Percentiles rank a stretch among this genome's conserved stretches.
Evolutionary conservation across 2,329 filamentous ascomycete species (phyloP).

Genomic region (Colletotrichum liriopes): DNA sequence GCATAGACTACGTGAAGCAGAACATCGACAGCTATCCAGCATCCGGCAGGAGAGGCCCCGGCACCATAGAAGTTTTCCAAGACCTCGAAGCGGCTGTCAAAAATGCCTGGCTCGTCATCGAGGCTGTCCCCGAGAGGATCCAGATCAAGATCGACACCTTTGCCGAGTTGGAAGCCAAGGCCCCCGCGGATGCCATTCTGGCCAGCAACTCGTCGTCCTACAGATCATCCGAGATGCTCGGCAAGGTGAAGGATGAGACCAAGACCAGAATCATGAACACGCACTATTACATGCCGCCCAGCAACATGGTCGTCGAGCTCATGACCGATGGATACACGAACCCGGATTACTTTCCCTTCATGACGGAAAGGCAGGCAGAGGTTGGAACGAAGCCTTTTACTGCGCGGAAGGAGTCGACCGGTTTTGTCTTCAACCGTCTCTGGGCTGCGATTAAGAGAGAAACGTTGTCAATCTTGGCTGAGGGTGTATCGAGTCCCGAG

Average conservation of each 20-base stretch:
- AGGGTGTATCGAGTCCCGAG: constrained; percentile 64
- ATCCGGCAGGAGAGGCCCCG: constrained; percentile 42
- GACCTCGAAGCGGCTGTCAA: constrained; percentile 58
- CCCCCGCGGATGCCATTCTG: constrained; percentile 63
- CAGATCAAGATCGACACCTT: constrained; percentile 65
- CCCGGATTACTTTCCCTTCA: constrained; percentile 60
- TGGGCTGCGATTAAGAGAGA: constrained; percentile 73
- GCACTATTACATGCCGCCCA: constrained; percentile 67
- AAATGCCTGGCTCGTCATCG: constrained; percentile 68
- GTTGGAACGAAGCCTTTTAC: constrained; percentile 58
- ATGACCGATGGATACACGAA: constrained; percentile 67
- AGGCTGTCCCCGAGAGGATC: constrained; percentile 67
- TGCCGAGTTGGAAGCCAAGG: constrained; percentile 59
- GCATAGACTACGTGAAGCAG: constrained; percentile 56
- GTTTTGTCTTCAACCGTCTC: constrained; percentile 70
- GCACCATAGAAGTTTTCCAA: constrained; percentile 52
- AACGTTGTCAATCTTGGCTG: constrained; percentile 62
- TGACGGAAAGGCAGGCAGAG: constrained; percentile 57
- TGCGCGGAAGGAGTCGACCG: constrained; percentile 64
- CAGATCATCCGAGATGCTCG: constrained; percentile 65
- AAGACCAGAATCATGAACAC: constrained; percentile 63
- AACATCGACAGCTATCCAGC: constrained; percentile 52
- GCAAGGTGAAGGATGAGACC: constrained; percentile 55
- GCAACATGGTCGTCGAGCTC: constrained; percentile 64
- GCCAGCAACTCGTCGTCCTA: constrained; percentile 68